Evolutionary conservation across 495 filamentous ascomycete genomes (phyloP).

Genomic region (Neurospora terricola): DNA sequence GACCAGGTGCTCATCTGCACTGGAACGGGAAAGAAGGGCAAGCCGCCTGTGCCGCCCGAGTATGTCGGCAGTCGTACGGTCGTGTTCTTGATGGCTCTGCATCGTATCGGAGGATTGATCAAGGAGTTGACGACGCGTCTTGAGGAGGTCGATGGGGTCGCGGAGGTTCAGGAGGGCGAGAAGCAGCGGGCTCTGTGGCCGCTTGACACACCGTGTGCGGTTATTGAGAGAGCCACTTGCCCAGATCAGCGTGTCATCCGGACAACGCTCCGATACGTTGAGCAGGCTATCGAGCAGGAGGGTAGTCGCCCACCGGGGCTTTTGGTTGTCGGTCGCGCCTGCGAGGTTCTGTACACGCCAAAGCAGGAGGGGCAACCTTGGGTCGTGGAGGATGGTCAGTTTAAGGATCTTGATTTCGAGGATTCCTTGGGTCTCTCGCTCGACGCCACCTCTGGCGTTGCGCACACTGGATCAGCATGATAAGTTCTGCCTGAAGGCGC

Average conservation of each 20-base stretch:
- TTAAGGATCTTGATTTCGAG: constrained; percentile 51
- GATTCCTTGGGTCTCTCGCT: constrained; percentile 1
- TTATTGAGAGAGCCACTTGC: constrained; percentile 89
- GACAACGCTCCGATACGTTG: constrained; percentile 70
- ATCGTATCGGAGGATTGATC: constrained; percentile 67
- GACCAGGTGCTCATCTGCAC: constrained; percentile 93
- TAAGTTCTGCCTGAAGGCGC: not conserved
- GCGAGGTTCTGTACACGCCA: constrained; percentile 58
- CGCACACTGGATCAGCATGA: not conserved
- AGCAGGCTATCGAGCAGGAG: constrained; percentile 75
- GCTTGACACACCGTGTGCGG: constrained; percentile 68
- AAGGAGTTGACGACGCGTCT: constrained; percentile 45
- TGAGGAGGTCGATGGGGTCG: constrained; percentile 5
- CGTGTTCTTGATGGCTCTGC: constrained; percentile 93
- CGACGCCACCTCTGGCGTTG: not conserved
- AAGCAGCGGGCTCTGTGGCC: constrained; percentile 33
- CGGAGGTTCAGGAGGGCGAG: constrained; percentile 12
- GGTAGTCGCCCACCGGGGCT: constrained; percentile 84
- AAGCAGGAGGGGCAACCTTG: constrained; percentile 48
- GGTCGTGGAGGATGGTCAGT: constrained; percentile 78
- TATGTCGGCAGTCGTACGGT: constrained; percentile 70
- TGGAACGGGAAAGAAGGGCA: constrained; percentile 89
- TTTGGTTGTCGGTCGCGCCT: constrained; percentile 78
- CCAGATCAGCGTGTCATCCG: constrained; percentile 88
- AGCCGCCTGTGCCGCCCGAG: constrained; percentile 65